Percentiles rank a stretch among this genome's conserved stretches.
Evolutionary conservation across 2,329 filamentous ascomycete species (phyloP).

Genomic region (Penicillium sp.): DNA sequence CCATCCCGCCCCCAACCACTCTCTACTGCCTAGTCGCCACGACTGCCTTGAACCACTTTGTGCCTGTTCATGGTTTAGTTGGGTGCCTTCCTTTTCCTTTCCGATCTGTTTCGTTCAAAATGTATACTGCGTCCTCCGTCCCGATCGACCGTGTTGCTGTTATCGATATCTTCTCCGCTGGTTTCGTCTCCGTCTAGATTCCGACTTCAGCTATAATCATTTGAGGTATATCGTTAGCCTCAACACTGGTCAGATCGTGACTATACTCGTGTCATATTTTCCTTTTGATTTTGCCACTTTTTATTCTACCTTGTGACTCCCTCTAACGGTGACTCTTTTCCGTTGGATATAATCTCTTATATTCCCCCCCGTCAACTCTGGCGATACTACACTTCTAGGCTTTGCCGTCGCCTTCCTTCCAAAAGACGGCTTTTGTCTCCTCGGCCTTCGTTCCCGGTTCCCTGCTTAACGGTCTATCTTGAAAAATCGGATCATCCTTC

Average conservation of each 20-base stretch:
- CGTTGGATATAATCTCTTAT: background rate
- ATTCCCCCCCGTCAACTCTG: slow-evolving; percentile 14
- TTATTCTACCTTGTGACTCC: background rate
- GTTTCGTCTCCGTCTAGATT: slow-evolving; percentile 19
- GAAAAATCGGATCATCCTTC: slow-evolving; percentile 13
- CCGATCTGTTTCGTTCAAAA: slow-evolving; percentile 31
- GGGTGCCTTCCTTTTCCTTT: slow-evolving; percentile 22
- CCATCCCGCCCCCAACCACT: slow-evolving; percentile 2
- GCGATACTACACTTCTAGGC: slow-evolving; percentile 22
- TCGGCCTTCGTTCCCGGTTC: slow-evolving; percentile 31
- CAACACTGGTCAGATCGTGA: slow-evolving; percentile 26
- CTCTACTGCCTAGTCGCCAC: slow-evolving; percentile 15
- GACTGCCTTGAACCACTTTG: slow-evolving; percentile 30
- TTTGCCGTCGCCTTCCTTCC: slow-evolving; percentile 26
- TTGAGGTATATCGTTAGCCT: slow-evolving; percentile 13
- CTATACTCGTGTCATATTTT: slow-evolving; percentile 10
- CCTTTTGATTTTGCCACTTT: slow-evolving; percentile 3
- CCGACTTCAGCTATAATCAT: background rate
- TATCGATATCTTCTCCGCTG: slow-evolving; percentile 33
- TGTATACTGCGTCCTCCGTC: slow-evolving; percentile 40
- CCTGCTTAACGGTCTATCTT: slow-evolving; percentile 27
- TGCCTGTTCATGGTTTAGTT: slow-evolving; percentile 33
- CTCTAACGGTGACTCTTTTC: background rate
- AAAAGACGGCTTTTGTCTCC: slow-evolving; percentile 28
- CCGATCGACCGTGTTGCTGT: slow-evolving; percentile 40